phyloP scores from a whole-genome alignment of 257 asterid genomes.

The Cinchona pubescens region DNA sequence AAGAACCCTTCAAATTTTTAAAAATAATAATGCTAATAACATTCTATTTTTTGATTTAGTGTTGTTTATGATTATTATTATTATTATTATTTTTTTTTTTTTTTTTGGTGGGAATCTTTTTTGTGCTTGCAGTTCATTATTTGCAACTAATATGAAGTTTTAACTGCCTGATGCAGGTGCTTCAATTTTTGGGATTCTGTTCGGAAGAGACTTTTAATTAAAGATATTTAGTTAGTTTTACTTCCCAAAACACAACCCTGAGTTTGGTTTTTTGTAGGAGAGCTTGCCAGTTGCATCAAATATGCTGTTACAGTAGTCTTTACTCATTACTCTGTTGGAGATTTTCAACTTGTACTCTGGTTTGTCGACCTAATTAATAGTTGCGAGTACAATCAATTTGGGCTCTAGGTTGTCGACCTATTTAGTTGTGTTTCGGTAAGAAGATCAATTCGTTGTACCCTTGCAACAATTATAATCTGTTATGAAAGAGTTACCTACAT shows the following conservation, averaged over 20 bases:
- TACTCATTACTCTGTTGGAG: background rate
- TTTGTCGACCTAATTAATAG: background rate
- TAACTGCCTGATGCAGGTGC: background rate
- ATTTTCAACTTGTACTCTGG: background rate
- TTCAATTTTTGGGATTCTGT: background rate
- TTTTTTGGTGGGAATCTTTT: too few relatives aligned
- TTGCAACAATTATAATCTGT: background rate
- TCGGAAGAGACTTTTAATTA: slow-evolving; percentile 1
- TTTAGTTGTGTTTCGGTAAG: background rate
- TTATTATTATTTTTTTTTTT: too few relatives aligned
- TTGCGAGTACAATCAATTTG: background rate
- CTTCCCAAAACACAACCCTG: background rate
- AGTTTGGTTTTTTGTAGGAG: background rate
- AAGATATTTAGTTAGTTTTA: background rate
- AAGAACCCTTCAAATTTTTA: background rate
- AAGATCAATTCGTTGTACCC: background rate
- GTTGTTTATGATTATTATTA: background rate
- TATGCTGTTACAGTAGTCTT: background rate
- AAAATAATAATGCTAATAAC: background rate
- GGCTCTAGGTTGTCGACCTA: too few relatives aligned
- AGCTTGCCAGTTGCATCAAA: background rate
- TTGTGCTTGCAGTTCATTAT: background rate
- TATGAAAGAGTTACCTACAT: background rate
- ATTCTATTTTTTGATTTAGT: background rate
- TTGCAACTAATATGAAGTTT: background rate